Evolutionary conservation across 2,329 filamentous ascomycete species (phyloP).

Genomic region (Ascosphaera pollenicola): DNA sequence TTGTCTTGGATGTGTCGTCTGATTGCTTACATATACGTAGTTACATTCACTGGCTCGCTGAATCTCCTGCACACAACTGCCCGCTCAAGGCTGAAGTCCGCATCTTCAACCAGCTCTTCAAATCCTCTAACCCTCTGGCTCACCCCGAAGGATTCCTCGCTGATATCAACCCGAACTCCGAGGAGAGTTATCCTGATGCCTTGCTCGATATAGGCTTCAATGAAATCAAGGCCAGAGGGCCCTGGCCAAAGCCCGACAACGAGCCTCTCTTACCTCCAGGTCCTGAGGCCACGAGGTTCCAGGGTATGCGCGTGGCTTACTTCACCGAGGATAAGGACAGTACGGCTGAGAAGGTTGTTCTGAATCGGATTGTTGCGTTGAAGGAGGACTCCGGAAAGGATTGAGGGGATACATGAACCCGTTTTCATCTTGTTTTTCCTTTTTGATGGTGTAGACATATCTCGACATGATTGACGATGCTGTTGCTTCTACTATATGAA

Average conservation of each 20-base stretch:
- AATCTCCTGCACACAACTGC: constrained; percentile 37
- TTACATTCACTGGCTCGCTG: constrained; percentile 72
- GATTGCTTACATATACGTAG: constrained; percentile 12
- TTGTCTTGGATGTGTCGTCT: background rate
- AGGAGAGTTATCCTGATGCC: constrained; percentile 56
- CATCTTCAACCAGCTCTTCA: constrained; percentile 66
- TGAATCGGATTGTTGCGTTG: constrained; percentile 80
- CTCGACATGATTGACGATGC: too few relatives aligned
- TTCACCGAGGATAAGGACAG: constrained; percentile 62
- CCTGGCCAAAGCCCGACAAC: constrained; percentile 61
- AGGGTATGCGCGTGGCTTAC: constrained; percentile 74
- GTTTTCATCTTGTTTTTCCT: too few relatives aligned
- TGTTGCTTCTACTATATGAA: too few relatives aligned
- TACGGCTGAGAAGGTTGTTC: constrained; percentile 54
- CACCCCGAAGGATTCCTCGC: constrained; percentile 61
- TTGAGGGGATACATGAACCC: background rate
- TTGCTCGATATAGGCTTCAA: constrained; percentile 67
- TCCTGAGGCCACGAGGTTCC: constrained; percentile 64
- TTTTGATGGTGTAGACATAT: too few relatives aligned
- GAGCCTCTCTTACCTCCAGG: constrained; percentile 28
- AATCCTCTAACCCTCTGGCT: constrained; percentile 58
- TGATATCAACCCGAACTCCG: constrained; percentile 66
- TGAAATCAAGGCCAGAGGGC: constrained; percentile 48
- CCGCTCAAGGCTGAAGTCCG: constrained; percentile 48
- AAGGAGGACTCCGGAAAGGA: constrained; percentile 46